Evolutionary conservation across 169 alveolate genomes (phyloP).

Genomic region (Plasmodium chabaudi): DNA sequence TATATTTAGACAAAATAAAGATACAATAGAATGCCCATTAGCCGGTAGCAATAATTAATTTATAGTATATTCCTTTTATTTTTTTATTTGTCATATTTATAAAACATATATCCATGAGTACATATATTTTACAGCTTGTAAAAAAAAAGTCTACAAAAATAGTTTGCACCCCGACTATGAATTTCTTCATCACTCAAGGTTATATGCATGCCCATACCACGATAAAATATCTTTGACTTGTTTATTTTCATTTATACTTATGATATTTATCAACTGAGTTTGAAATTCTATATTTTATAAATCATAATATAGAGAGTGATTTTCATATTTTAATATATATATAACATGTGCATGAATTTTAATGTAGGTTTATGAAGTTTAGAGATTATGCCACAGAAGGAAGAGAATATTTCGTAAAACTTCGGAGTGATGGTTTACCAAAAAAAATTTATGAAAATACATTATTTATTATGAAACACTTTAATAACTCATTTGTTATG

Average conservation of each 20-base stretch:
- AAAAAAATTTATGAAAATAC: slow-evolving; percentile 5
- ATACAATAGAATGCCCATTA: slow-evolving; percentile 82
- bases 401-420: slow-evolving; percentile 39
- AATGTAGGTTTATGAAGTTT: slow-evolving; percentile 35
- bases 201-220: slow-evolving; percentile 11
- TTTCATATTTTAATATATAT: slow-evolving; percentile 11
- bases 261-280: not conserved
- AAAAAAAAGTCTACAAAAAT: slow-evolving; percentile 79
- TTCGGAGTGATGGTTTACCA: slow-evolving; percentile 46
- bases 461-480: not conserved
- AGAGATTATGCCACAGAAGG: slow-evolving; percentile 56
- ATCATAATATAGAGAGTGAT: slow-evolving; percentile 2
- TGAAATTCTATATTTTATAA: not conserved
- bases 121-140: slow-evolving; percentile 79
- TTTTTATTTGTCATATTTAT: slow-evolving; percentile 1
- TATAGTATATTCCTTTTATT: not conserved
- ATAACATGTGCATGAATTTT: not conserved
- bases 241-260: not conserved
- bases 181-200: slow-evolving; percentile 80
- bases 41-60: slow-evolving; percentile 73
- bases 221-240: not conserved
- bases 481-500: not conserved
- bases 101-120: not conserved
- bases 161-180: slow-evolving; percentile 85
- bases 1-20: slow-evolving; percentile 60